phyloP scores from a whole-genome alignment of 2,329 filamentous ascomycete species.

The Exophiala sideris region DNA sequence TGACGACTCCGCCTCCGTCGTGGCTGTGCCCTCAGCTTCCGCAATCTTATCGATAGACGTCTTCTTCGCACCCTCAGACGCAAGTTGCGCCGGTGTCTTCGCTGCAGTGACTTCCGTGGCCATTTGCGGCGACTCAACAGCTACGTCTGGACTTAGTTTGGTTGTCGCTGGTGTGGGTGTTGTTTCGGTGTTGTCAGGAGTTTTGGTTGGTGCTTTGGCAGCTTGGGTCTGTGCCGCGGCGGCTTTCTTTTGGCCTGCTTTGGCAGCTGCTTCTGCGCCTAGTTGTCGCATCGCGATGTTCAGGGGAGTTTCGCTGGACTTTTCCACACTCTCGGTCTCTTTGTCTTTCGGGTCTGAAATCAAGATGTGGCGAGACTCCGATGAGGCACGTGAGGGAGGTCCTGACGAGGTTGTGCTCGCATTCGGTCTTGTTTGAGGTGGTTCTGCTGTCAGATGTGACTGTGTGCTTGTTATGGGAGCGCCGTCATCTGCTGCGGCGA shows the following conservation, averaged over 20 bases:
- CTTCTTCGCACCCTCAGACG: constrained; percentile 24
- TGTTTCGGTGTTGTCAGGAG: constrained; percentile 10
- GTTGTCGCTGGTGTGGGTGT: constrained; percentile 13
- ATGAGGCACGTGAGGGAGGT: constrained; percentile 33
- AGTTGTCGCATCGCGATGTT: constrained; percentile 43
- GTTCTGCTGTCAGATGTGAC: neutral
- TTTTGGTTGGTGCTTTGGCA: constrained; percentile 14
- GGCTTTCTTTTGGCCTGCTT: constrained; percentile 30
- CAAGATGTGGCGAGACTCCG: constrained; percentile 28
- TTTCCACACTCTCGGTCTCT: constrained; percentile 9
- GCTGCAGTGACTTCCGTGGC: constrained; percentile 19
- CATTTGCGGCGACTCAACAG: constrained; percentile 18
- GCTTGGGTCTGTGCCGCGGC: constrained; percentile 5
- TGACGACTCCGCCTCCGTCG: constrained; percentile 9
- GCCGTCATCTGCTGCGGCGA: constrained; percentile 43
- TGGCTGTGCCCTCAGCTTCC: constrained; percentile 20
- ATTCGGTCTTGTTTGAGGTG: constrained; percentile 9
- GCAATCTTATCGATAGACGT: constrained; percentile 26
- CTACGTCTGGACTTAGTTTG: constrained; percentile 17
- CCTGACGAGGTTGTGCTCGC: constrained; percentile 35
- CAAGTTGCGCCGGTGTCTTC: constrained; percentile 25
- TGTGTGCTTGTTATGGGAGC: neutral
- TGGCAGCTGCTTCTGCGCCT: constrained; percentile 36
- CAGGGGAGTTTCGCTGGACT: constrained; percentile 32
- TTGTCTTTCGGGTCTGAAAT: constrained; percentile 23